These are phyloP conservation scores for Epichloe coenophiala DNA, from an alignment of 2,329 filamentous ascomycete genomes.

Conservation along the genomic window DNA sequence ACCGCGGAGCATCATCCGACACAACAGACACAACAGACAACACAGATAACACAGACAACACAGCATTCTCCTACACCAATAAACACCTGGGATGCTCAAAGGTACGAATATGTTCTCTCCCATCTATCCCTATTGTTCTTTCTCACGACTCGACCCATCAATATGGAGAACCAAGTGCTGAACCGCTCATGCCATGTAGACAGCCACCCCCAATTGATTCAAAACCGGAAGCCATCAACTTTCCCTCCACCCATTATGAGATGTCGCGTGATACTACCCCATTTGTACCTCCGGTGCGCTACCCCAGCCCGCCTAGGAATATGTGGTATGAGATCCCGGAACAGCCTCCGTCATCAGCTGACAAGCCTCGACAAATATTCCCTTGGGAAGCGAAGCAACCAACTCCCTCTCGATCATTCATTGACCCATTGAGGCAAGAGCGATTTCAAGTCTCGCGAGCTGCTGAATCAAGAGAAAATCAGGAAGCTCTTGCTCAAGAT, in stretches of 20 bases:
- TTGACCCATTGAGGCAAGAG: constrained; percentile 2
- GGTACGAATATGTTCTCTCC: constrained; percentile 21
- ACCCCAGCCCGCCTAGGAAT: constrained; percentile 71
- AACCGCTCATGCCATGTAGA: constrained; percentile 24
- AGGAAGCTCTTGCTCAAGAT: neutral
- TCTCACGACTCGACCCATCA: neutral
- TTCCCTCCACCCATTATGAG: constrained; percentile 64
- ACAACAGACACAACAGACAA: neutral
- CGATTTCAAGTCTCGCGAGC: constrained; percentile 13
- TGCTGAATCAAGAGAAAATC: constrained; percentile 6
- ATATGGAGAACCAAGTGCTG: neutral
- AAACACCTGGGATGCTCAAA: constrained; percentile 41
- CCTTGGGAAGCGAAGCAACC: constrained; percentile 72
- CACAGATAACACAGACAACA: neutral
- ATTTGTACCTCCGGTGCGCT: constrained; percentile 63
- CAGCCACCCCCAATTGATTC: constrained; percentile 54
- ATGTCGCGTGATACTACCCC: constrained; percentile 67
- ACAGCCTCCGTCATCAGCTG: constrained; percentile 38
- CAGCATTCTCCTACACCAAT: constrained; percentile 6
- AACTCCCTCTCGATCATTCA: constrained; percentile 50
- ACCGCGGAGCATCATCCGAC: neutral
- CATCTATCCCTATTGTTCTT: neutral
- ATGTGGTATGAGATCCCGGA: constrained; percentile 82
- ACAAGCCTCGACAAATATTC: constrained; percentile 60
- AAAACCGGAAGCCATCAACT: constrained; percentile 72